These are phyloP conservation scores for Neopestalotiopsis sp. DNA, from an alignment of 2,329 filamentous ascomycete species.

Conservation along the genomic window DNA sequence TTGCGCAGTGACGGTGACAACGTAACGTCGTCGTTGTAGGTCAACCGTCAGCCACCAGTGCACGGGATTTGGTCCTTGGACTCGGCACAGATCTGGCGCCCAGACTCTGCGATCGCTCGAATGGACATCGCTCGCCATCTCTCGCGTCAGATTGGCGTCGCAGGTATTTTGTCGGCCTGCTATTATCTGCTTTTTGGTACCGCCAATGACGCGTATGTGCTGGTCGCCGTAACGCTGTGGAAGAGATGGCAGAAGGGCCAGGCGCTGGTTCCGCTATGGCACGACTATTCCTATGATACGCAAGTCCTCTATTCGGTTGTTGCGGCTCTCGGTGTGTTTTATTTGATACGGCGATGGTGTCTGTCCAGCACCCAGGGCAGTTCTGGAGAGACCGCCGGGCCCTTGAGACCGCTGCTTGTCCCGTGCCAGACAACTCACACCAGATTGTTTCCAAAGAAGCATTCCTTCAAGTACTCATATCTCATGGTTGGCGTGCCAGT, in stretches of 20 bases:
- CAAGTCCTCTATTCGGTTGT: neutral
- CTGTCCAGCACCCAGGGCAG: conserved; percentile 20
- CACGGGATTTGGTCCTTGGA: too few species aligned
- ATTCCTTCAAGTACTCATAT: conserved; percentile 75
- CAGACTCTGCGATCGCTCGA: neutral
- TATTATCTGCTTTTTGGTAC: conserved; percentile 27
- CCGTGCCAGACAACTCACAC: conserved; percentile 70
- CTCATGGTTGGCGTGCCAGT: conserved; percentile 72
- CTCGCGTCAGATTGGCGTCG: conserved; percentile 18
- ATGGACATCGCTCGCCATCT: conserved; percentile 23
- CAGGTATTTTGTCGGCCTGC: conserved; percentile 23
- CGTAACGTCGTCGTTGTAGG: too few species aligned
- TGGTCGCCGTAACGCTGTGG: conserved; percentile 24
- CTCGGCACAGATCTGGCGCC: neutral
- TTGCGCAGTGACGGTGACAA: too few species aligned
- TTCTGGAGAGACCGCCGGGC: conserved; percentile 26
- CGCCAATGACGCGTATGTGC: conserved; percentile 25
- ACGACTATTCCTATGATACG: neutral
- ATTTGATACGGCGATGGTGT: neutral
- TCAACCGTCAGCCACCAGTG: too few species aligned
- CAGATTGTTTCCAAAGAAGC: conserved; percentile 69
- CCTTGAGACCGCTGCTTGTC: conserved; percentile 59
- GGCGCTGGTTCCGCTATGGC: conserved; percentile 16
- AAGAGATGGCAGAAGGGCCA: conserved; percentile 12
- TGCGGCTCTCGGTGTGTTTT: neutral